These are phyloP conservation scores for Hanseniaspora valbyensis DNA, from an alignment of 805 yeast species.

Conservation along the genomic window DNA sequence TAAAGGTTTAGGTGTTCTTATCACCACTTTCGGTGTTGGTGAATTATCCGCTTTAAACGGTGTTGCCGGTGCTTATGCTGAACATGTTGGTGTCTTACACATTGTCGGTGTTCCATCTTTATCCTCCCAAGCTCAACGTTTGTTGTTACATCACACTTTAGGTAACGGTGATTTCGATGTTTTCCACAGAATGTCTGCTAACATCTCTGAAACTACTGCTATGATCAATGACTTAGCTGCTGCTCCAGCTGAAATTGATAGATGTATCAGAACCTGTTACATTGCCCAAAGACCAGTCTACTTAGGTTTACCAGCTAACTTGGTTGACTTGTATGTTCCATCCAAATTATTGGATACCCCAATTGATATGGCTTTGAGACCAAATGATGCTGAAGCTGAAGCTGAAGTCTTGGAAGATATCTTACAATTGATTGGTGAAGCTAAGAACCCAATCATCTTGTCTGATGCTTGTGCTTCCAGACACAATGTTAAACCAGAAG, in stretches of 20 bases:
- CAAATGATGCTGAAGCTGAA: constrained; percentile 53
- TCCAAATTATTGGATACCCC: constrained; percentile 49
- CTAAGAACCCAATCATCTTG: constrained; percentile 61
- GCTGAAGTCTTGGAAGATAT: constrained; percentile 48
- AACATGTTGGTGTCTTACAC: constrained; percentile 76
- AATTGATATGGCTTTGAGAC: constrained; percentile 46
- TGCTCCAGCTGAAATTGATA: constrained; percentile 64
- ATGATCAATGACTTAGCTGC: constrained; percentile 50
- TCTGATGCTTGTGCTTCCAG: constrained; percentile 83
- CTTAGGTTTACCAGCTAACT: constrained; percentile 71
- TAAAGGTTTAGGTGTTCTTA: constrained; percentile 60
- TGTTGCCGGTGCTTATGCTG: constrained; percentile 80
- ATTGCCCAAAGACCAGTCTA: constrained; percentile 70
- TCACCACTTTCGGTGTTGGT: constrained; percentile 88
- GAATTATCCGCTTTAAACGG: constrained; percentile 77
- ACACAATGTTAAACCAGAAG: constrained; percentile 58
- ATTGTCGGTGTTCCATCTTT: constrained; percentile 79
- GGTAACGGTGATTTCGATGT: constrained; percentile 76
- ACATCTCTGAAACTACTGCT: constrained; percentile 57
- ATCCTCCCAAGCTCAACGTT: constrained; percentile 58
- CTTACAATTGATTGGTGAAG: constrained; percentile 40
- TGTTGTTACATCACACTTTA: constrained; percentile 69
- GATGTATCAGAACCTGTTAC: constrained; percentile 61
- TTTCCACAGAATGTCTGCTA: constrained; percentile 66
- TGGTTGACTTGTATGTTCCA: constrained; percentile 56